A percentile compares a stretch with the other conserved stretches of the same genome.
These are phyloP conservation scores for Hibiscus mutabilis DNA, from an alignment of 345 rosid genomes.

Conservation along the genomic window DNA sequence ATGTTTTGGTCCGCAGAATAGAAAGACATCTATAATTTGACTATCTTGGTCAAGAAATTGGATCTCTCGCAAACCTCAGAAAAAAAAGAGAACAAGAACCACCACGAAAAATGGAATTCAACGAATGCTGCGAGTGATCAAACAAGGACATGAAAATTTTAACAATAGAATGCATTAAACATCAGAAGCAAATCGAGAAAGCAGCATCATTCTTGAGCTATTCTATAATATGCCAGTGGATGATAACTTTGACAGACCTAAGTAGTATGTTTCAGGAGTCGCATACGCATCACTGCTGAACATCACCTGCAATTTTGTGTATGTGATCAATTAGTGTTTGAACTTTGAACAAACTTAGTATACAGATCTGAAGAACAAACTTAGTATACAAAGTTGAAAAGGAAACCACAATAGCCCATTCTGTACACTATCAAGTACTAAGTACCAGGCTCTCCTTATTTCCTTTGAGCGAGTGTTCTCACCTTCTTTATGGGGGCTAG, in stretches of 20 bases:
- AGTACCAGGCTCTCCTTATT: not conserved
- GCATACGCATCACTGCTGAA: constrained; percentile 97
- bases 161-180: not conserved
- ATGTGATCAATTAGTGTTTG: constrained; percentile 14
- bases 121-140: not conserved
- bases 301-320: constrained; percentile 68
- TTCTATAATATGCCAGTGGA: not conserved
- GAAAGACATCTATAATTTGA: no score
- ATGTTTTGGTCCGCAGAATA: no score
- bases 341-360: constrained; percentile 6
- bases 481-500: constrained; percentile 86
- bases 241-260: constrained; percentile 48
- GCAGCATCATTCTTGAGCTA: not conserved
- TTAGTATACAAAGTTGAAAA: not conserved
- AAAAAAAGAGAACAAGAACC: not conserved
- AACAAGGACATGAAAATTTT: not conserved
- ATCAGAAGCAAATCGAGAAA: not conserved
- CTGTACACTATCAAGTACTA: constrained; percentile 1
- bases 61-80: not conserved
- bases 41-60: no score
- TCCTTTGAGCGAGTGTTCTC: constrained; percentile 12
- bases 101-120: not conserved
- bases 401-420: constrained; percentile 1
- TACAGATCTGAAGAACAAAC: not conserved
- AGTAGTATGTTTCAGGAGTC: constrained; percentile 76